Conservation (phyloP, 306 rosid species). For the Vigna mungo region DNA sequence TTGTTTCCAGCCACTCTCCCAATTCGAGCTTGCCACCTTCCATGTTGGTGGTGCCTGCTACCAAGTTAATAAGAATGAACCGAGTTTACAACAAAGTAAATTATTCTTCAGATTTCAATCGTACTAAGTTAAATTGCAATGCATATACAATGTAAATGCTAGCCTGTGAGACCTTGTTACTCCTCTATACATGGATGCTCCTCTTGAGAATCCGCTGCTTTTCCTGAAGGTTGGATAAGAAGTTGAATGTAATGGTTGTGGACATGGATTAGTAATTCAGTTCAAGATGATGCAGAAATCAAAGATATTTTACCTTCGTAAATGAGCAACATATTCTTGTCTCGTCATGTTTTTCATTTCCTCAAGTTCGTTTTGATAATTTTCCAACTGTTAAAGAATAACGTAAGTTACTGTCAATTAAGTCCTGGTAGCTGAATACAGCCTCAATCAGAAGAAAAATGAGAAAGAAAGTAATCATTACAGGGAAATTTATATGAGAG, state of each 20-base stretch:
- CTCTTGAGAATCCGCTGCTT: slow-evolving; percentile 94
- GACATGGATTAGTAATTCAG: not conserved
- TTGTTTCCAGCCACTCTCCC: slow-evolving; percentile 90
- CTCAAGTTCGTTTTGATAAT: slow-evolving; percentile 69
- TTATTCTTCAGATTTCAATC: not conserved
- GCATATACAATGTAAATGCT: slow-evolving; percentile 15
- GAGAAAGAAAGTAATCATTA: slow-evolving; percentile 47
- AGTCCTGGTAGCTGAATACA: not conserved
- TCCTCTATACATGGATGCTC: slow-evolving; percentile 50
- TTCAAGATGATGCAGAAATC: slow-evolving; percentile 6
- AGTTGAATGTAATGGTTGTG: not conserved
- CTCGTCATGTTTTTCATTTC: slow-evolving; percentile 48
- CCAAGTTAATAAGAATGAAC: slow-evolving; percentile 29
- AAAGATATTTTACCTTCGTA: slow-evolving; percentile 61
- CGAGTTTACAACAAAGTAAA: slow-evolving; percentile 18
- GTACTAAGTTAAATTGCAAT: not conserved
- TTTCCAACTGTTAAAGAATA: slow-evolving; percentile 59
- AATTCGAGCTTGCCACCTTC: slow-evolving; percentile 91
- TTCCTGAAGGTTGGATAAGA: slow-evolving; percentile 55
- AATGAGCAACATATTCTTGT: slow-evolving; percentile 85
- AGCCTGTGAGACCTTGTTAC: slow-evolving; percentile 73
- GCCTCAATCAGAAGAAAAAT: slow-evolving; percentile 15
- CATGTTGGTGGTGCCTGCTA: slow-evolving; percentile 89
- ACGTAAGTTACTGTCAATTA: slow-evolving; percentile 33
- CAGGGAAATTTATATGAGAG: slow-evolving; percentile 82